A percentile compares a stretch with the other conserved stretches of the same genome.
These are phyloP conservation scores for Lasiodiplodia gonubiensis DNA, from an alignment of 2,329 filamentous ascomycete species.

Conservation along the genomic window DNA sequence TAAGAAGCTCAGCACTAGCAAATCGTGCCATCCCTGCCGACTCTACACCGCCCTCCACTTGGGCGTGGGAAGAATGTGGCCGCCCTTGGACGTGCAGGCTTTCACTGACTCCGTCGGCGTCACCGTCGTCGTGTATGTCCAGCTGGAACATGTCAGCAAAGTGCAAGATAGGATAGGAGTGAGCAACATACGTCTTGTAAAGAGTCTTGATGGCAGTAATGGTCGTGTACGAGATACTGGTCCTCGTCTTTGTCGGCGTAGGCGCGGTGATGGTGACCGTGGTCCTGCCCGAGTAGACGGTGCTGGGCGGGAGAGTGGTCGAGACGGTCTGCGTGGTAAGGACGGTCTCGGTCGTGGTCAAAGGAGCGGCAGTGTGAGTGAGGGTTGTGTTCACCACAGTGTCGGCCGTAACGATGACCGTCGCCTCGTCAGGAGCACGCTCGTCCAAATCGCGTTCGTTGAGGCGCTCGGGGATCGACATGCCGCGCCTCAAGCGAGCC, in stretches of 20 bases:
- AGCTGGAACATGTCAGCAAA: constrained; percentile 30
- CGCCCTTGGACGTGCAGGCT: constrained; percentile 43
- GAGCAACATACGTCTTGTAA: constrained; percentile 37
- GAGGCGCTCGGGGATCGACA: constrained; percentile 33
- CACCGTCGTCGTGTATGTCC: constrained; percentile 42
- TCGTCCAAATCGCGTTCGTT: constrained; percentile 35
- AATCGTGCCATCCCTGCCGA: background rate
- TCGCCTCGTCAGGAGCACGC: constrained; percentile 45
- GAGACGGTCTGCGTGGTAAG: constrained; percentile 36
- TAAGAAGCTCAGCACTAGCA: background rate
- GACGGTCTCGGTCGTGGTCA: constrained; percentile 40
- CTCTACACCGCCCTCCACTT: constrained; percentile 8
- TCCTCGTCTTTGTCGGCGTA: constrained; percentile 42
- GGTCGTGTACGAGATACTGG: constrained; percentile 37
- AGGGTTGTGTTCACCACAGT: constrained; percentile 40
- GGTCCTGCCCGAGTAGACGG: constrained; percentile 43
- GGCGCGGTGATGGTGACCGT: constrained; percentile 44
- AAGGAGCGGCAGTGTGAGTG: constrained; percentile 38
- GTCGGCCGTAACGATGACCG: constrained; percentile 40
- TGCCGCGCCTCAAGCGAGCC: constrained; percentile 41
- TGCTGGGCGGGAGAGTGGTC: constrained; percentile 43
- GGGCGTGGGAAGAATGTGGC: constrained; percentile 33
- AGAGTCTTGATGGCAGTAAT: constrained; percentile 41
- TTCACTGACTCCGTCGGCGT: constrained; percentile 44
- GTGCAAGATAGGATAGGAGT: background rate